These are phyloP conservation scores for Delphinella strobiligena DNA, from an alignment of 2,329 filamentous ascomycete species.

Conservation along the genomic window DNA sequence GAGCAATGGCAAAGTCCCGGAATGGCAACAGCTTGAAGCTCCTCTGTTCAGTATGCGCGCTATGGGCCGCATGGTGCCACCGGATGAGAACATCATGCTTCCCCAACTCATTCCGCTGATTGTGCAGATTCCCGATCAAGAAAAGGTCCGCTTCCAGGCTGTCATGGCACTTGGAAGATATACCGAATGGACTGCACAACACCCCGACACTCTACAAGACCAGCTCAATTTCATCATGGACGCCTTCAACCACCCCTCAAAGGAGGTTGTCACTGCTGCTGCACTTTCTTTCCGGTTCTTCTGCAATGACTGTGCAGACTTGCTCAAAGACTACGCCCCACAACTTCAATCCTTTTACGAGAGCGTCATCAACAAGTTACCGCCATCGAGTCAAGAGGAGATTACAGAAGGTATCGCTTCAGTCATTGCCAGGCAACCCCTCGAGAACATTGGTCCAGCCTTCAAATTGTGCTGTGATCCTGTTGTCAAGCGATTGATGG, in stretches of 20 bases:
- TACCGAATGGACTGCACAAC: constrained; percentile 93
- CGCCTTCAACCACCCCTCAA: constrained; percentile 78
- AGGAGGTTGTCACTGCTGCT: constrained; percentile 82
- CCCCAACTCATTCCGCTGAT: constrained; percentile 87
- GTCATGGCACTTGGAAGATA: constrained; percentile 96
- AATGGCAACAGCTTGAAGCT: constrained; percentile 94
- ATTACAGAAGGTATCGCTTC: constrained; percentile 90
- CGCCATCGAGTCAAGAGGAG: constrained; percentile 81
- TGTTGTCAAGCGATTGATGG: constrained; percentile 72
- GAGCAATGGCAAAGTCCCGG: constrained; percentile 62
- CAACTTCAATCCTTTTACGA: constrained; percentile 91
- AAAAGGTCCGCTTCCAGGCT: constrained; percentile 95
- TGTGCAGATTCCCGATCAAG: constrained; percentile 86
- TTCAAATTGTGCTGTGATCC: constrained; percentile 92
- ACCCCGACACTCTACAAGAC: constrained; percentile 80
- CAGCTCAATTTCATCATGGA: constrained; percentile 94
- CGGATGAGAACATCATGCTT: constrained; percentile 74
- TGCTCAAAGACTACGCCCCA: constrained; percentile 70
- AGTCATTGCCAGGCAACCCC: constrained; percentile 77
- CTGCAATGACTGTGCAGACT: constrained; percentile 83
- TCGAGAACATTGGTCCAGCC: constrained; percentile 66
- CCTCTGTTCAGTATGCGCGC: constrained; percentile 91
- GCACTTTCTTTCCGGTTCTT: constrained; percentile 95
- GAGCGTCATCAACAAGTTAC: constrained; percentile 74
- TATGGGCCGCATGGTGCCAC: constrained; percentile 91